Percentiles rank a stretch among this genome's conserved stretches.
These are phyloP conservation scores for Chaetomium sp. DNA, from an alignment of 2,329 filamentous ascomycete species.

Conservation along the genomic window DNA sequence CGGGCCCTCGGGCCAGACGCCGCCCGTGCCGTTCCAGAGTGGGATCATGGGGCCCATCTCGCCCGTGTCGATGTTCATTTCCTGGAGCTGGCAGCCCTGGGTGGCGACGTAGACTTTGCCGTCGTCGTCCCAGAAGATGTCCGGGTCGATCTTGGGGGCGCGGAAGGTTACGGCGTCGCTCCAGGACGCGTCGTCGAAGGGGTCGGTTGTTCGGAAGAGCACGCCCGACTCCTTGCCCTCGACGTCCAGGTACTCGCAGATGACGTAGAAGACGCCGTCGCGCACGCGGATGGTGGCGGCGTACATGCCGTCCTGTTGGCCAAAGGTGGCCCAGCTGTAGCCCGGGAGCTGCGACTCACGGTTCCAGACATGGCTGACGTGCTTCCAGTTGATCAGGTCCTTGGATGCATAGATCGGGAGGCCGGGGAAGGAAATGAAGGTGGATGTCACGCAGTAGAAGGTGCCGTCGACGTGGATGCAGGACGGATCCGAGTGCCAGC, in stretches of 20 bases:
- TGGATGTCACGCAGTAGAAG: slow-evolving; percentile 56
- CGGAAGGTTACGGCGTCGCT: slow-evolving; percentile 51
- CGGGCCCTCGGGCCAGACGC: slow-evolving; percentile 53
- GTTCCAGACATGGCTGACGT: slow-evolving; percentile 45
- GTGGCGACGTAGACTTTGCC: slow-evolving; percentile 43
- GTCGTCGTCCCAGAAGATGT: slow-evolving; percentile 48
- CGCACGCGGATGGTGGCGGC: slow-evolving; percentile 41
- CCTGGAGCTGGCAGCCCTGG: slow-evolving; percentile 37
- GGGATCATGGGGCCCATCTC: slow-evolving; percentile 38
- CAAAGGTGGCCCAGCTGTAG: slow-evolving; percentile 37
- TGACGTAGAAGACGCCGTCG: slow-evolving; percentile 40
- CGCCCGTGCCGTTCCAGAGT: slow-evolving; percentile 51
- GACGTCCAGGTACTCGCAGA: slow-evolving; percentile 38
- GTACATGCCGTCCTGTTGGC: slow-evolving; percentile 41
- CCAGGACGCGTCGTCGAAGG: slow-evolving; percentile 46
- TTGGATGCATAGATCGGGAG: slow-evolving; percentile 56
- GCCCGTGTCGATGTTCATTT: slow-evolving; percentile 43
- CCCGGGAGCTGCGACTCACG: slow-evolving; percentile 47
- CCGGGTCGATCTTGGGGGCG: slow-evolving; percentile 54
- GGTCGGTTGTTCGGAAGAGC: slow-evolving; percentile 46
- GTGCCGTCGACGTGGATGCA: slow-evolving; percentile 49
- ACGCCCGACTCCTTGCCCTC: slow-evolving; percentile 32
- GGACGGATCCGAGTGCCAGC: slow-evolving; percentile 53
- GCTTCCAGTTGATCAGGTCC: slow-evolving; percentile 54
- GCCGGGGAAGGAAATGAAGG: slow-evolving; percentile 56